Evolutionary conservation across 2,329 filamentous ascomycete genomes (phyloP).

Genomic region (Trichoderma afroharzianum): DNA sequence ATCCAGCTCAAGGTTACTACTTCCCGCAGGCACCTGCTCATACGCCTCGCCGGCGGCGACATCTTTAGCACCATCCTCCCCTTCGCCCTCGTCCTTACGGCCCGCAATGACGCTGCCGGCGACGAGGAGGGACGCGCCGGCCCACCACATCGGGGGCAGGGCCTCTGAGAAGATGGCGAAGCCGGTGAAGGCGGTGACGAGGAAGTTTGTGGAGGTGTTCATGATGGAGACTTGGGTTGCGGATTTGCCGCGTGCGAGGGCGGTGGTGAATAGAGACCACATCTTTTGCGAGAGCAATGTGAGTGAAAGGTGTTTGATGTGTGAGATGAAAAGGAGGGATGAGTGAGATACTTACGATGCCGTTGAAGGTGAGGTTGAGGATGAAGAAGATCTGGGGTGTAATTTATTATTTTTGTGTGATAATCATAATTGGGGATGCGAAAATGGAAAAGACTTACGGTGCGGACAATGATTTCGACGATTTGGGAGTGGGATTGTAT

Average conservation of each 20-base stretch:
- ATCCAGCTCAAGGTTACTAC: constrained; percentile 22
- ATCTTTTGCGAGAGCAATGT: constrained; percentile 50
- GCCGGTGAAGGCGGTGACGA: constrained; percentile 71
- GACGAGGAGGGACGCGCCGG: constrained; percentile 67
- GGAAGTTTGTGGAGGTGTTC: constrained; percentile 79
- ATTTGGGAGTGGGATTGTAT: constrained; percentile 38
- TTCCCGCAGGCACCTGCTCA: constrained; percentile 25
- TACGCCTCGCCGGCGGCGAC: constrained; percentile 29
- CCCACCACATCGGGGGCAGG: constrained; percentile 72
- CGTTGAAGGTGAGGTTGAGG: constrained; percentile 72
- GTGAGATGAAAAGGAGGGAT: neutral
- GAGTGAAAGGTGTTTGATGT: neutral
- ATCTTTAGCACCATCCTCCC: constrained; percentile 17
- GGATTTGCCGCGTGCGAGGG: constrained; percentile 68
- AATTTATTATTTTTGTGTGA: neutral
- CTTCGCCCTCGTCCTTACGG: constrained; percentile 55
- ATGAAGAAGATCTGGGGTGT: constrained; percentile 65
- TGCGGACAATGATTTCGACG: constrained; percentile 48
- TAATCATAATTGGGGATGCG: neutral
- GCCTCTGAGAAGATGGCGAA: constrained; percentile 67
- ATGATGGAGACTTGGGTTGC: constrained; percentile 78
- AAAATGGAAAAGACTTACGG: constrained; percentile 36
- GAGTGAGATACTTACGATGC: constrained; percentile 47
- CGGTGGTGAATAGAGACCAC: constrained; percentile 80
- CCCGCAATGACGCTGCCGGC: constrained; percentile 77